A percentile compares a stretch with the other conserved stretches of the same genome.
These are phyloP conservation scores for Verticillium longisporum DNA, from an alignment of 2,329 filamentous ascomycete genomes.

Conservation along the genomic window DNA sequence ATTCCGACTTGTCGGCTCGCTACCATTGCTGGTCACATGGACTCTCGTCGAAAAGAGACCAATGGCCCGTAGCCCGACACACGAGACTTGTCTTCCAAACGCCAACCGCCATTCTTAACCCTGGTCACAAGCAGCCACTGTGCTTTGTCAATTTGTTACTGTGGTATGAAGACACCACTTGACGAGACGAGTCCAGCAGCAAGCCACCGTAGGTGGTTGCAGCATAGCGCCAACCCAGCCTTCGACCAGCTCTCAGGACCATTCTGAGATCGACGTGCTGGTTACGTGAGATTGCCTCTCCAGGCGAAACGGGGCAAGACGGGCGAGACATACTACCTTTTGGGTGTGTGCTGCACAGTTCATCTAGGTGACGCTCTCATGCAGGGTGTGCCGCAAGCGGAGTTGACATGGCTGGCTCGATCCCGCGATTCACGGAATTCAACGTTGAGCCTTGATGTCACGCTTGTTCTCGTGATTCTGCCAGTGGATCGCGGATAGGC, in stretches of 20 bases:
- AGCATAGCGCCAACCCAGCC: neutral
- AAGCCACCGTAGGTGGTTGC: neutral
- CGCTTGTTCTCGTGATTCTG: neutral
- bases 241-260: neutral
- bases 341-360: neutral
- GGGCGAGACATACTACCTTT: neutral
- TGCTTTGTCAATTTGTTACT: neutral
- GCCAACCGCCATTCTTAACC: neutral
- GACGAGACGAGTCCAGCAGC: neutral
- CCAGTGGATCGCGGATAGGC: neutral
- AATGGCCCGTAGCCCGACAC: neutral
- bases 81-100: neutral
- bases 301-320: neutral
- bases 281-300: neutral
- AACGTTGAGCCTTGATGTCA: neutral
- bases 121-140: neutral
- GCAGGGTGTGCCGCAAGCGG: neutral
- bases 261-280: neutral
- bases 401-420: neutral
- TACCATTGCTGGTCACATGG: neutral
- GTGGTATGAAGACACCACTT: neutral
- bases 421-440: neutral
- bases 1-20: neutral
- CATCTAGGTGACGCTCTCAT: neutral
- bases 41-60: neutral